These are phyloP conservation scores for Mycena maculata DNA, from an alignment of 768 basidiomycete genomes.

Conservation along the genomic window DNA sequence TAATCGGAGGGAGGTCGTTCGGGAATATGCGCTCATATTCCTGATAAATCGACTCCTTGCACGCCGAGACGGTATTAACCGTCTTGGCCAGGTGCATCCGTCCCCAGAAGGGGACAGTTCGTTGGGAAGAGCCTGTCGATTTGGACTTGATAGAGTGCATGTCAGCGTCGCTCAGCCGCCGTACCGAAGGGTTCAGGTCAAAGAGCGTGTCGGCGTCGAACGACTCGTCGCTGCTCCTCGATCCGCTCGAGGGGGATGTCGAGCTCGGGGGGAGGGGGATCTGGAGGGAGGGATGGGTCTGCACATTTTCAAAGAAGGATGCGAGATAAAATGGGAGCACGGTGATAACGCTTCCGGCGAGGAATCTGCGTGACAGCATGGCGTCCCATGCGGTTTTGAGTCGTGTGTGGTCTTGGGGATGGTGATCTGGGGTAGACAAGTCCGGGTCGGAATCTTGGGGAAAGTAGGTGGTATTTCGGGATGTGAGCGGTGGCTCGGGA, in stretches of 20 bases:
- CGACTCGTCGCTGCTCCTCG: conserved; percentile 31
- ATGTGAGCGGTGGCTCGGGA: conserved; percentile 31
- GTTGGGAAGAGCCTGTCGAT: conserved; percentile 30
- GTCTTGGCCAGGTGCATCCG: conserved; percentile 74
- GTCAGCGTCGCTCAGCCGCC: conserved; percentile 34
- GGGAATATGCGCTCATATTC: conserved; percentile 68
- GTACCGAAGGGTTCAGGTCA: conserved; percentile 38
- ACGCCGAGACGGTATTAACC: conserved; percentile 66
- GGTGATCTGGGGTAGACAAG: conserved; percentile 30
- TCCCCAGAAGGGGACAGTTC: conserved; percentile 56
- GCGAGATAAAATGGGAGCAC: conserved; percentile 77
- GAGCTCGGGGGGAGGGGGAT: conserved; percentile 28
- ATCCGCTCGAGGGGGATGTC: conserved; percentile 1
- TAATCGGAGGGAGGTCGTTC: conserved; percentile 50
- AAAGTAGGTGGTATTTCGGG: conserved; percentile 28
- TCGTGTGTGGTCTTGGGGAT: conserved; percentile 72
- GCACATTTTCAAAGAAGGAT: conserved; percentile 65
- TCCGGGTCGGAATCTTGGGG: conserved; percentile 25
- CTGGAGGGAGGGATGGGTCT: conserved; percentile 47
- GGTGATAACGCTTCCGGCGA: conserved; percentile 64
- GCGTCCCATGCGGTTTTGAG: conserved; percentile 74
- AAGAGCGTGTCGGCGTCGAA: conserved; percentile 42
- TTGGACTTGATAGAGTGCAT: conserved; percentile 31
- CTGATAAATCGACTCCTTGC: conserved; percentile 77
- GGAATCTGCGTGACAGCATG: conserved; percentile 70